These are phyloP conservation scores for Psilocybe cyanescens DNA, from an alignment of 768 basidiomycete species.

Conservation along the genomic window DNA sequence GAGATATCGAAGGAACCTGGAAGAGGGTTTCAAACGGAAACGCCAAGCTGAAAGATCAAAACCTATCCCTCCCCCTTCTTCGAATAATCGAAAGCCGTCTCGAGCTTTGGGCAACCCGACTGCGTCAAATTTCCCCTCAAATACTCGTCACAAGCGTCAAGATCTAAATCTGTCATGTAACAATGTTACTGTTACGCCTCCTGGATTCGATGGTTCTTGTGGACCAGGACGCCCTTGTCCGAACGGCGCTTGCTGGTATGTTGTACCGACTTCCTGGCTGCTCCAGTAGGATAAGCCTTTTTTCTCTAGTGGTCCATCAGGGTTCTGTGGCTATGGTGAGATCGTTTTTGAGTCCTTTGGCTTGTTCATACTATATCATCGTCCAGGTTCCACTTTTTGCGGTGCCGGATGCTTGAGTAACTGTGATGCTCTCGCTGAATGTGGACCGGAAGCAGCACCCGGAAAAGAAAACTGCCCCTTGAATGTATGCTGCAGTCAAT, in stretches of 20 bases:
- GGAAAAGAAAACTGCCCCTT: slow-evolving; percentile 10
- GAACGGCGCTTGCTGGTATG: slow-evolving; percentile 1
- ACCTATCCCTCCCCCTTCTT: neutral
- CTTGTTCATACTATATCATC: neutral
- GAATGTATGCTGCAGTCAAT: slow-evolving; percentile 21
- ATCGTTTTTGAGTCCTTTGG: neutral
- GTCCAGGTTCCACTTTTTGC: neutral
- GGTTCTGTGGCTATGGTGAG: neutral
- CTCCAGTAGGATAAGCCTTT: neutral
- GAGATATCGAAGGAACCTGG: neutral
- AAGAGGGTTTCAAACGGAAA: neutral
- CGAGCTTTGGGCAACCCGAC: neutral
- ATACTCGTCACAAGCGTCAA: neutral
- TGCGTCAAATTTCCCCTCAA: neutral
- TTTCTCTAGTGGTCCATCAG: neutral
- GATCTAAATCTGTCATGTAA: neutral
- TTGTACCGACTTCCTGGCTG: neutral
- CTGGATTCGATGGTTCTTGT: neutral
- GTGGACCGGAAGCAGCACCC: slow-evolving; percentile 17
- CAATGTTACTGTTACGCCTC: neutral
- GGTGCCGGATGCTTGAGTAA: slow-evolving; percentile 5
- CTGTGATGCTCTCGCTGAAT: slow-evolving; percentile 17
- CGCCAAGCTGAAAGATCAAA: neutral
- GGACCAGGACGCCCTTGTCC: neutral
- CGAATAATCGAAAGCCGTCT: neutral